Conservation (phyloP, 1,139 yeast genomes). For the Candida sp. region DNA sequence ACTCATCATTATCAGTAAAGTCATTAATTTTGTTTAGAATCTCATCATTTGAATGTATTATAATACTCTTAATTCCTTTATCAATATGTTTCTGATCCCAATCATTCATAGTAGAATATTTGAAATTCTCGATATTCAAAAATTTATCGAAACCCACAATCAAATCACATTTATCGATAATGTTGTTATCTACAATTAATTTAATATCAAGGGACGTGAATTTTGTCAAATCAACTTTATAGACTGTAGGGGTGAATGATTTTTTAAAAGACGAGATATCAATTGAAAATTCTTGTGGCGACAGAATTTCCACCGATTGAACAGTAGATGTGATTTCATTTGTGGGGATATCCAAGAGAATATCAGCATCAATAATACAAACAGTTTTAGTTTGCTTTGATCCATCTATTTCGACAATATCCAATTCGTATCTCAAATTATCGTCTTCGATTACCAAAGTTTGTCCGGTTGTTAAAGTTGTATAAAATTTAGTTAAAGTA, state of each 20-base stretch:
- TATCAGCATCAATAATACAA: conserved; percentile 69
- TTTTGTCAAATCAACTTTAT: conserved; percentile 11
- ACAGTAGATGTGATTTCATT: conserved; percentile 19
- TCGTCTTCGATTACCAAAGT: conserved; percentile 31
- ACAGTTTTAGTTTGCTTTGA: conserved; percentile 45
- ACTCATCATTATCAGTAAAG: conserved; percentile 17
- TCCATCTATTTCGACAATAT: conserved; percentile 33
- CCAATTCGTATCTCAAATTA: conserved; percentile 25
- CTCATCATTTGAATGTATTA: conserved; percentile 17
- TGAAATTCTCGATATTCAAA: conserved; percentile 31
- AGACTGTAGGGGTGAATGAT: conserved; percentile 12
- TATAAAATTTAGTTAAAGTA: conserved; percentile 39
- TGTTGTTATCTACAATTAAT: conserved; percentile 8
- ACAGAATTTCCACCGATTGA: conserved; percentile 27
- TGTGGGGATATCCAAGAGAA: conserved; percentile 53
- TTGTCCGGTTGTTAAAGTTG: conserved; percentile 42
- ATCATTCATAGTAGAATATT: conserved; percentile 30
- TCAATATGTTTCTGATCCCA: conserved; percentile 9
- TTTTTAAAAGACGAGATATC: conserved; percentile 10
- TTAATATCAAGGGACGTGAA: conserved; percentile 1
- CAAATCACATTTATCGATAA: conserved; percentile 32
- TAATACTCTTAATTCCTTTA: conserved; percentile 9
- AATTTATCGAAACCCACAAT: conserved; percentile 33
- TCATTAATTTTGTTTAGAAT: conserved; percentile 16
- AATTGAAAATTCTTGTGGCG: conserved; percentile 18